Evolutionary conservation across 768 basidiomycete genomes (phyloP).

Genomic region (Nidularia sp.): DNA sequence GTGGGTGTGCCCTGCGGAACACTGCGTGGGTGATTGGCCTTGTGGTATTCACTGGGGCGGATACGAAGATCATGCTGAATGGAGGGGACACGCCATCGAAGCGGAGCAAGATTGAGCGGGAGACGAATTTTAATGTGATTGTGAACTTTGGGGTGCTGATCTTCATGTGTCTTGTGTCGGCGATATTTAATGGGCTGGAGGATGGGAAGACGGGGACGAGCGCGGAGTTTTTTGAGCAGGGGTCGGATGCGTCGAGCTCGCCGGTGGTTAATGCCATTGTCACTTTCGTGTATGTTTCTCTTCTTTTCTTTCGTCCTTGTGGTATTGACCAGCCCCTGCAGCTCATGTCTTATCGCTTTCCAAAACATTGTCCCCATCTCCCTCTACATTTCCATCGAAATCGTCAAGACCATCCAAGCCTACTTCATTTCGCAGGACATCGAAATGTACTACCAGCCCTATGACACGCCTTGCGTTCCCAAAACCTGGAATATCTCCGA

Average conservation of each 20-base stretch:
- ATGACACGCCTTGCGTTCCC: conserved; percentile 85
- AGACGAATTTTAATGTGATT: conserved; percentile 97
- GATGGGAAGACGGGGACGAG: conserved; percentile 62
- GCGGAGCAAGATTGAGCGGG: conserved; percentile 94
- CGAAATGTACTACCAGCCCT: conserved; percentile 92
- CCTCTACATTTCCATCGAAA: conserved; percentile 95
- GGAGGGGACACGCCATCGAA: conserved; percentile 95
- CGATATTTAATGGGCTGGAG: conserved; percentile 71
- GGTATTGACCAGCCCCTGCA: conserved; percentile 20
- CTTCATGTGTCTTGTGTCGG: conserved; percentile 72
- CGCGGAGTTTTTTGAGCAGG: conserved; percentile 65
- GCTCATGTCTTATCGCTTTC: conserved; percentile 91
- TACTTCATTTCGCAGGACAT: conserved; percentile 94
- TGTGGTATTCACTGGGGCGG: conserved; percentile 91
- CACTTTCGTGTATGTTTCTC: conserved; percentile 73
- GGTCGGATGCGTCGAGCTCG: conserved; percentile 57
- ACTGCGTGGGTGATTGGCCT: conserved; percentile 91
- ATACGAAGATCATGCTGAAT: conserved; percentile 91
- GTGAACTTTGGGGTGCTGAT: conserved; percentile 85
- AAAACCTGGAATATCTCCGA: conserved; percentile 99
- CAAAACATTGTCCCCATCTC: conserved; percentile 97
- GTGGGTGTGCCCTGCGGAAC: conserved; percentile 87
- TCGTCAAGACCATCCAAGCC: conserved; percentile 97
- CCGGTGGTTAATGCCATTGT: conserved; percentile 72
- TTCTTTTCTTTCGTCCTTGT: conserved; percentile 3